These are phyloP conservation scores for Spathaspora sp. DNA, from an alignment of 1,139 yeast genomes.

Conservation along the genomic window DNA sequence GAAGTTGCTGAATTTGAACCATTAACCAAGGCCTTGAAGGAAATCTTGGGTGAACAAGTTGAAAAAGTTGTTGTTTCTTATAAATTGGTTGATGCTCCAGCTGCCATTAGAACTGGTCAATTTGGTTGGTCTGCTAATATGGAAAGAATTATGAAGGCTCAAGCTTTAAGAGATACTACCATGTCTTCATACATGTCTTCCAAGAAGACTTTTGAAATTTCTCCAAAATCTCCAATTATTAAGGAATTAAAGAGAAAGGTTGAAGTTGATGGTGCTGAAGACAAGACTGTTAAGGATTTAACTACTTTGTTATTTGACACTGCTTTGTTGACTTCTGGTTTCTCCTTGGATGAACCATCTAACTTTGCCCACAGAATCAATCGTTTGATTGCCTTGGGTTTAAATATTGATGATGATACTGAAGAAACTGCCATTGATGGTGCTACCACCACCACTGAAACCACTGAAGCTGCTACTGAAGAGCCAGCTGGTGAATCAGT, in stretches of 20 bases:
- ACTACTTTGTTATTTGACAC: slow-evolving; percentile 96
- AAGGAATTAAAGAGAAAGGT: slow-evolving; percentile 95
- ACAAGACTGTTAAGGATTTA: slow-evolving; percentile 97
- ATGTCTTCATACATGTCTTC: slow-evolving; percentile 99
- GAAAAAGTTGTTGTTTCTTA: slow-evolving; percentile 99
- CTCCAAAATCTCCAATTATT: slow-evolving; percentile 95
- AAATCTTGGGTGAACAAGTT: slow-evolving; percentile 95
- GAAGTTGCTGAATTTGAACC: slow-evolving; percentile 91
- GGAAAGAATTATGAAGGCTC: slow-evolving; percentile 99
- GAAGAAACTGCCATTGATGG: slow-evolving; percentile 42
- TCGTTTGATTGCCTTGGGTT: slow-evolving; percentile 96
- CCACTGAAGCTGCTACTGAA: slow-evolving; percentile 37
- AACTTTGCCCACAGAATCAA: slow-evolving; percentile 97
- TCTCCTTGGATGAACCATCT: slow-evolving; percentile 97
- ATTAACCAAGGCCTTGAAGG: slow-evolving; percentile 94
- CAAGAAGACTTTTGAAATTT: slow-evolving; percentile 97
- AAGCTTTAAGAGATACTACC: slow-evolving; percentile 97
- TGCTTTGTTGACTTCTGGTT: slow-evolving; percentile 97
- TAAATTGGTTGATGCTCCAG: slow-evolving; percentile 97
- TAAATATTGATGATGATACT: slow-evolving; percentile 93
- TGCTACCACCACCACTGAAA: slow-evolving; percentile 52
- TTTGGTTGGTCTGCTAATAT: slow-evolving; percentile 99
- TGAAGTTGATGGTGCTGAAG: slow-evolving; percentile 95
- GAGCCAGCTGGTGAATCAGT: slow-evolving; percentile 83
- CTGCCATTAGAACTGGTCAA: slow-evolving; percentile 99